Percentiles rank a stretch among this genome's conserved stretches.
These are phyloP conservation scores for Acanthochlamys bracteata DNA, from an alignment of 106 monocot species.

Conservation along the genomic window DNA sequence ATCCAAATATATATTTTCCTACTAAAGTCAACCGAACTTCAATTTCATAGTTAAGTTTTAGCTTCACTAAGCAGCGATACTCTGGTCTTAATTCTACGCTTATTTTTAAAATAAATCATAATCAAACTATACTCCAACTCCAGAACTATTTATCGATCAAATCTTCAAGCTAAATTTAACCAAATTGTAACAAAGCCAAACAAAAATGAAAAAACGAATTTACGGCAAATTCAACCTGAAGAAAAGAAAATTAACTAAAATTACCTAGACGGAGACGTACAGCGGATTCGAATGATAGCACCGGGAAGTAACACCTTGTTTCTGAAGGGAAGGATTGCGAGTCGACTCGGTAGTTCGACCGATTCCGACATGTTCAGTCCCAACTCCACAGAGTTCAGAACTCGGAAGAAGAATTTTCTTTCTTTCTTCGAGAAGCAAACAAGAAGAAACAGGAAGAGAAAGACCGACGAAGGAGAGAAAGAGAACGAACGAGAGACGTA, in stretches of 20 bases:
- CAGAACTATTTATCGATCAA: no score
- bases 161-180: no score
- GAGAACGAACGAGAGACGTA: neutral
- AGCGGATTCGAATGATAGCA: slow-evolving; percentile 90
- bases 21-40: neutral
- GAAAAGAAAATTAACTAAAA: slow-evolving; percentile 34
- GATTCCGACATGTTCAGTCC: slow-evolving; percentile 52
- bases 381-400: neutral
- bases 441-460: neutral
- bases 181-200: neutral
- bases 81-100: no score
- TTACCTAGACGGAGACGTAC: slow-evolving; percentile 88
- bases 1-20: neutral
- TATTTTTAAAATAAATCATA: no score
- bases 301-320: slow-evolving; percentile 96
- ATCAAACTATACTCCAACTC: no score
- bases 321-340: slow-evolving; percentile 93
- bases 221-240: neutral
- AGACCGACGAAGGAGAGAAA: slow-evolving; percentile 2
- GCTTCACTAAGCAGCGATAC: no score
- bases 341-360: slow-evolving; percentile 80
- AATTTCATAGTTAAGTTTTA: no score
- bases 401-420: no score
- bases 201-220: neutral
- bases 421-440: neutral